Base-by-base conservation (phyloP, 176 grass and related monocot species). In the Ananas comosus region DNA sequence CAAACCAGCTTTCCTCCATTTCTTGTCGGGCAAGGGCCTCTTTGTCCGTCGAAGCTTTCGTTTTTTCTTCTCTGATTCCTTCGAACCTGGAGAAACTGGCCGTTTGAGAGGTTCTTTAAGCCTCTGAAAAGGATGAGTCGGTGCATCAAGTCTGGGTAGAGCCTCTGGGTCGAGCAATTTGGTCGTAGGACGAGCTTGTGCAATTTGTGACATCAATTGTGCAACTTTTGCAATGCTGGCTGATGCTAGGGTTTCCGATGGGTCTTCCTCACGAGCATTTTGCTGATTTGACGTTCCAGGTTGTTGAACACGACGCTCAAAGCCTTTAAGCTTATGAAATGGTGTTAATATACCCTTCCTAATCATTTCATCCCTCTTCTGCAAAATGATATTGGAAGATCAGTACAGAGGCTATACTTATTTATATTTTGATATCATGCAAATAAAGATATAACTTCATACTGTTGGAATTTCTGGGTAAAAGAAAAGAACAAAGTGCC, bases 301-400 rank as follows among this genome's bases (percentile, higher is more conserved):
- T 74, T 69, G 67, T 71, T 91, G 80, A 6, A 96, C 76, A 64
- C 81, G 75, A 29, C 86, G 90, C 77, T 92, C 93, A 74, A 97
- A 97, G 49, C 89, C 93, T 68, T 87, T 92, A 68, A 97, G 68
- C 76, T 73, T 97, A 69, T 97, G 93, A 76, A 96, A 97, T 29
- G 93, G 93, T 70, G 93, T 97, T 51, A 97, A 74, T 21, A 97
- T 65, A 13, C 91, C 91, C 70, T 92, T 96, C 56, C 93, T 83
- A 47, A 92, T 81, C 51, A 92, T 73, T 80, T 90, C 84, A 73
- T 97, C 93, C 71, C 86, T 92, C 77, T 92, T 82, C 93, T 97
- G 68, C 48, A 79, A 2, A 78, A 49, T 73, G 57, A 80, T 24
- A 77, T 23, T 17, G 21, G 6, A 66, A n/a, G 11, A 82, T 82